Evolutionary conservation across 345 rosid genomes (phyloP), one percentile per base, ranked within the genome.

Genomic region (Rhizophora apiculata): DNA sequence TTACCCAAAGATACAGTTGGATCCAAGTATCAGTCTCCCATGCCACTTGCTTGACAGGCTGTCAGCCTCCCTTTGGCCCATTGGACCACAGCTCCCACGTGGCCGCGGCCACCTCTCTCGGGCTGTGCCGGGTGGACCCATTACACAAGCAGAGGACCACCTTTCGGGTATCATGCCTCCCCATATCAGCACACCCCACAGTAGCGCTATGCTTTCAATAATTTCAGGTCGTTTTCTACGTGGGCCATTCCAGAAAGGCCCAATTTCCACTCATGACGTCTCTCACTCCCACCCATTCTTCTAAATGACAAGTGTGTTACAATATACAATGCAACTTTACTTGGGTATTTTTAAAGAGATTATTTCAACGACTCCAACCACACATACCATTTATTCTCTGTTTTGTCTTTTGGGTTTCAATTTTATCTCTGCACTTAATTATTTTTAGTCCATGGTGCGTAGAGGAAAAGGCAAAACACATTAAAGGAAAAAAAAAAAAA

Each of bases 1-100:
- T 2, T 19, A 43, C 5, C 18, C 49, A 43, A 2, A 15, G 49
- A 3, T 13, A 15, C 18, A 15, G 18, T 43, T 43, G 0, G 49
- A 43, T 43, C 49, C 4, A 43, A 43, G 49, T 15, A 43, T 4
- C 60, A 24, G 26, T 27, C 31, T 56, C 60, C 59, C 37, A 30
- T 27, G 74, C 65, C 58, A 61, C 67, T 62, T 32, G 74, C 65
- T 67, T 19, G 58, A 70, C 86, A 79, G 85, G 68, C 84, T 83
- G 86, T 83, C 76, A 62, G 6, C 76, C 74, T 63, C 56, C 60
- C 67, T 34, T 53, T 68, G 9, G 15, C 75, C 57, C 27, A 56
- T 19, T 72, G 87, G 89, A 85, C 89, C 87, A 83, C 85, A 19
- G 1, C 48, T 51, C 67, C 84, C 89, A 83, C 81, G 83, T 74